Evolutionary conservation across 495 filamentous ascomycete genomes (phyloP), one percentile per base, ranked within the genome.

Genomic region (Oidiodendron maius): DNA sequence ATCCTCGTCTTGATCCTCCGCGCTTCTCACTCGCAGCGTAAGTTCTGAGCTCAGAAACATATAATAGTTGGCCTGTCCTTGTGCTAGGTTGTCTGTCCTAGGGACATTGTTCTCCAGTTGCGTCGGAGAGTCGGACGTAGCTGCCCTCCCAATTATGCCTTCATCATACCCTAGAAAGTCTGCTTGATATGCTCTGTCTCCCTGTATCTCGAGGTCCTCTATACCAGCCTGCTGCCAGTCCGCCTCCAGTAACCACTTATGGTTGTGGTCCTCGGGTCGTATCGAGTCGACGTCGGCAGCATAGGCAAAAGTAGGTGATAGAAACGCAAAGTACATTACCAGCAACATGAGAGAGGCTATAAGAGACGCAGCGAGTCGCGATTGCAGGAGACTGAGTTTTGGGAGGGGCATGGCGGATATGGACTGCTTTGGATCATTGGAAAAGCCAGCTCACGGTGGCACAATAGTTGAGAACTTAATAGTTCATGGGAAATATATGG

Each of bases 81-180:
- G 63, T 2, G 68, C 51, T 17, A 91, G 67, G 44, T 83, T 78
- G 52, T 67, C 59, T 15, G 57, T 47, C 40, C 67, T 64, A 15
- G 78, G 74, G 32, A 71, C 65, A 64, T 94, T 90, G 54, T 90
- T 89, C 12, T 45, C 68, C 40, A 95, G 66, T 8, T 71, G 48
- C 12, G 38, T 51, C 12, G 48, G 48, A 18, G 55, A 65, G 3
- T 67, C 64, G 17, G 59, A 74, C 9, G 62, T 63, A 3, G 71
- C 57, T 20, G 74, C 78, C 53, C 86, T 74, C 24, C 81, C 82
- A 52, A 88, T 70, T 22, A 84, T 78, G 40, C 75, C 70, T 59
- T 78, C 68, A 50, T 80, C 80, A 43, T 80, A 48, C 30, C 57
- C 63, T n/a, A 60, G 38, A 44, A 50, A 59, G 13, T 58, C 57